Base-by-base conservation (phyloP, 2,329 filamentous ascomycete species). In the Aspergillus texensis region DNA sequence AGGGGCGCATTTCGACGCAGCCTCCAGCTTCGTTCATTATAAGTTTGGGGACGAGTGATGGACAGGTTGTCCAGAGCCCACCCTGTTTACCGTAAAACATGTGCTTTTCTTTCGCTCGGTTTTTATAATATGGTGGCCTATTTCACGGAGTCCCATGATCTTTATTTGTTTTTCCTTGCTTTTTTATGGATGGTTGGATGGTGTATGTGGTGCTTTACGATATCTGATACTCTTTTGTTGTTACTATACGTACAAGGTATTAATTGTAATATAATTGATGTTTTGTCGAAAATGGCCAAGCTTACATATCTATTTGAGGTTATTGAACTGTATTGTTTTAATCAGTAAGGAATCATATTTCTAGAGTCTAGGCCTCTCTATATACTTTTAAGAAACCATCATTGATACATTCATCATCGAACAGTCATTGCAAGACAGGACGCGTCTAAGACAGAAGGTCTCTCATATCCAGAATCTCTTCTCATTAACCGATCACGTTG, bases 361-460 rank as follows among this genome's bases (percentile, higher is more conserved):
- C 48, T 60, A 62, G 50, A 59, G 58, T 67, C 63, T 66, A 67
- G 39, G 53, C 36, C 57, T 63, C 61, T 68, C 65, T 70, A 70
- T 68, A 63, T 68, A 68, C 65, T 70, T 70, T 54, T 58, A 59
- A 63, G 50, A 26, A 68, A 58, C 66, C 67, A 65, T 70, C 67
- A 62, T 70, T 57, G 63, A 65, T 70, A 67, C 67, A 70, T 70
- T 68, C 65, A 61, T 70, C 68, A 64, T 70, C 66, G 64, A 68
- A 57, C 62, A 67, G 64, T 67, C 67, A 65, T 67, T 58, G 62
- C 55, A 63, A 58, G 57, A 57, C 24, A 60, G 24, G 52, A 39
- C 32, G n/a, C 21, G 53, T 16, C 34, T 14, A n/a, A 56, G 43
- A 58, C 11, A 34, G 14, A 26, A 34, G 14, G 26, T 26, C 14